Base-by-base conservation (phyloP, 768 basidiomycete genomes). In the Hemileccinum impolitum region DNA sequence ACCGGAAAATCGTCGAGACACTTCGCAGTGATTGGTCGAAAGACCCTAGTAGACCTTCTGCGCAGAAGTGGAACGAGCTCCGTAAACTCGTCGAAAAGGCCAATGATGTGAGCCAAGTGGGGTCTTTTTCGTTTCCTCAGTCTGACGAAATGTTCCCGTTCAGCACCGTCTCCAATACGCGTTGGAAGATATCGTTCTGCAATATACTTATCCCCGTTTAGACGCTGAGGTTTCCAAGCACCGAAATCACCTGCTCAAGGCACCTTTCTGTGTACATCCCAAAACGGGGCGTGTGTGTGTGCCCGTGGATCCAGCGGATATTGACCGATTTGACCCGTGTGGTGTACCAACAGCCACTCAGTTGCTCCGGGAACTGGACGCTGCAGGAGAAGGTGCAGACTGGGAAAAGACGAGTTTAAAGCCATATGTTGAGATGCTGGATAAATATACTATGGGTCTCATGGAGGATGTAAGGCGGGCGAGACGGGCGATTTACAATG, bases 141-240 rank as follows among this genome's bases (percentile, higher is more conserved):
- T 28, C 40, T 46, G 26, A 55, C 21, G 19, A 34, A 4, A 19
- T 47, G 12, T 32, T 3, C 35, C 32, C 32, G 32, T 48, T 38
- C 21, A 55, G 55, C 17, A 38, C 52, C 75, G 72, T 52, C 54
- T 23, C 57, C 50, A 25, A 55, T 80, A 69, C 2, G 82, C 84
- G 4, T 72, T 93, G 71, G 86, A 95, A 64, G 95, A 98, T 53
- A 81, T 97, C 51, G 75, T 96, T 40, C 73, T 99, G 12, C 87
- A 92, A 58, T 97, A 96, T 67, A 95, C 90, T 0, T 99, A 98
- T 68, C 95, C 95, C 1, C 84, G 96, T 12, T 79, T 99, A 46
- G 96, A 99, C 67, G 89, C 90, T 13, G 96, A 99, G 67, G 96
- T 99, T 25, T 94, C 94, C 3, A 95, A 98, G 62, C 91, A 94